Evolutionary conservation across 257 asterid species (phyloP).

Genomic region (Cynanchum wilfordii): DNA sequence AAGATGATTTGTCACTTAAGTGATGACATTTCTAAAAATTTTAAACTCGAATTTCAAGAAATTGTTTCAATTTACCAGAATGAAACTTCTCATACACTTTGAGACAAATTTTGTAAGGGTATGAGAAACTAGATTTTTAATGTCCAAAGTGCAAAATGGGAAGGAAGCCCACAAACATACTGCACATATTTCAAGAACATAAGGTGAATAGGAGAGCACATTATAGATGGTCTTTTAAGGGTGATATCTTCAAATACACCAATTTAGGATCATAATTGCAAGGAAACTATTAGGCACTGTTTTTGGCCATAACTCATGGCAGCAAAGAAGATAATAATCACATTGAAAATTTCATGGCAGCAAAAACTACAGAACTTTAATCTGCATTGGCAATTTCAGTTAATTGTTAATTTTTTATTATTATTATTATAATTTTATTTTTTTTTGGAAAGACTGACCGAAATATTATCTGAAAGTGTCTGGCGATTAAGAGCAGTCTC

Average conservation of each 20-base stretch:
- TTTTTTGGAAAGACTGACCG: conserved; percentile 38
- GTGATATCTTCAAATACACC: not conserved
- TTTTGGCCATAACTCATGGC: not conserved
- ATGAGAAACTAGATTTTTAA: not conserved
- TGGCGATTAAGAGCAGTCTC: conserved; percentile 76
- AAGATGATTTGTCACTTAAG: not conserved
- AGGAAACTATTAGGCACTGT: not conserved
- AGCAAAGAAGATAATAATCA: not conserved
- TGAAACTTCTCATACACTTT: not conserved
- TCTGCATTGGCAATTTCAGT: too few relatives aligned
- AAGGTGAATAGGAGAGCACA: not conserved
- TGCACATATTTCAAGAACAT: not conserved
- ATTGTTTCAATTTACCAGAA: not conserved
- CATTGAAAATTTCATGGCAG: not conserved
- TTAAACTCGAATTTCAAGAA: not conserved
- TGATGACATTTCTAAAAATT: not conserved
- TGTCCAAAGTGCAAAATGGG: not conserved
- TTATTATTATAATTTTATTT: too few relatives aligned
- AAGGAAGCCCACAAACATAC: not conserved
- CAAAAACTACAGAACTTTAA: too few relatives aligned
- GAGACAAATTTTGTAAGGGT: not conserved
- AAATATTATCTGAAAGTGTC: conserved; percentile 62
- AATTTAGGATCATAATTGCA: not conserved
- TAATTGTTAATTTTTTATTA: too few relatives aligned
- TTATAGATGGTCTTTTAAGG: not conserved